A percentile compares a stretch with the other conserved stretches of the same genome.
Evolutionary conservation across 352 stramenopile genomes (phyloP).

Genomic region (Pythium guiyangense): DNA sequence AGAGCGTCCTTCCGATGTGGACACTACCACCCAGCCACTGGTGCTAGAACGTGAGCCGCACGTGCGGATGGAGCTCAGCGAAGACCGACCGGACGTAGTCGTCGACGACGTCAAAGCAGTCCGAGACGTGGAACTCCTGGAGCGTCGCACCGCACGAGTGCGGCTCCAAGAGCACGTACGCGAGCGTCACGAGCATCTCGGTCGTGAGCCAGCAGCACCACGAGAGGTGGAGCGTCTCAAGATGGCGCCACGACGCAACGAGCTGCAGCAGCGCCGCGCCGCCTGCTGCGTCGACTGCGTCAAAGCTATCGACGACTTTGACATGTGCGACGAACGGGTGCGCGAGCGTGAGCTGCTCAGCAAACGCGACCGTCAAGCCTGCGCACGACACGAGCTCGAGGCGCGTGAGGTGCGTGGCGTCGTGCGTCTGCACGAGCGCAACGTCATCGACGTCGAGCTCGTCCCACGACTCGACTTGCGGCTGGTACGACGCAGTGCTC

Average conservation of each 20-base stretch:
- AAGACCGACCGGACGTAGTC: conserved; percentile 68
- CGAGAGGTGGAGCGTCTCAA: conserved; percentile 69
- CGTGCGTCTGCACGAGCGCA: conserved; percentile 53
- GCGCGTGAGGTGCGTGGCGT: conserved; percentile 43
- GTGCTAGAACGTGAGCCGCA: conserved; percentile 34
- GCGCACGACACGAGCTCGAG: conserved; percentile 71
- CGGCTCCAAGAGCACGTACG: conserved; percentile 61
- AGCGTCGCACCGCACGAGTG: conserved; percentile 27
- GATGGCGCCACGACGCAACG: conserved; percentile 40
- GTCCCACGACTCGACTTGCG: conserved; percentile 64
- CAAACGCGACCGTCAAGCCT: conserved; percentile 47
- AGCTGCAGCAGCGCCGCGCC: conserved; percentile 43
- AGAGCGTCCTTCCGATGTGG: neutral
- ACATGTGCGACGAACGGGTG: conserved; percentile 57
- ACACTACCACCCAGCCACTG: neutral
- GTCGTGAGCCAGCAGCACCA: conserved; percentile 83
- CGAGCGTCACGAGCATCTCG: conserved; percentile 65
- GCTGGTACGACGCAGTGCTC: conserved; percentile 18
- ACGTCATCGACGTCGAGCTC: conserved; percentile 68
- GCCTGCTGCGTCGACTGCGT: conserved; percentile 33
- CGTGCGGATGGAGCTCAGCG: conserved; percentile 40
- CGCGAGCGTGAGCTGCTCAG: conserved; percentile 26
- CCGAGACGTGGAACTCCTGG: conserved; percentile 44
- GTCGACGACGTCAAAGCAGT: conserved; percentile 77
- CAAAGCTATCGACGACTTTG: conserved; percentile 71